These are phyloP conservation scores for Erysimum cheiri DNA, from an alignment of 441 rosid species.

Conservation along the genomic window DNA sequence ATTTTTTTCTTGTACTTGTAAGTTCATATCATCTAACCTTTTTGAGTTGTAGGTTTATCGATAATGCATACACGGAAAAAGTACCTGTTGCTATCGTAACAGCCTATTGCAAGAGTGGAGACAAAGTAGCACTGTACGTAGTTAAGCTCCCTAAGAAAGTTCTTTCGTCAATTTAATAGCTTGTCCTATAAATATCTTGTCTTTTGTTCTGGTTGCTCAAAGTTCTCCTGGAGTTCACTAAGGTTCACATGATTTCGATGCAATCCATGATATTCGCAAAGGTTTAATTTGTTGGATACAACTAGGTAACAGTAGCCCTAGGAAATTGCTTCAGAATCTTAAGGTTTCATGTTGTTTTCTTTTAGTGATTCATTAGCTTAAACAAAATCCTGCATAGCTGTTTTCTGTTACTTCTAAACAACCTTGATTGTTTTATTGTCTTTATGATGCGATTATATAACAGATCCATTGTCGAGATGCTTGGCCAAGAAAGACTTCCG, in stretches of 20 bases:
- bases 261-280: constrained; percentile 6
- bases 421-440: constrained; percentile 26
- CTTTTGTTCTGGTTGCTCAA: constrained; percentile 12
- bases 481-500: constrained; percentile 70
- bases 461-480: constrained; percentile 82
- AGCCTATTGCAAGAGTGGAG: constrained; percentile 74
- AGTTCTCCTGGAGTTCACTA: neutral
- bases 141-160: neutral
- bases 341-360: constrained; percentile 2
- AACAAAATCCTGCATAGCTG: neutral
- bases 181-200: neutral
- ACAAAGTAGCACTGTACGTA: constrained; percentile 70
- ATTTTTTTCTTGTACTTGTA: neutral
- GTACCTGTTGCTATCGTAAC: constrained; percentile 67
- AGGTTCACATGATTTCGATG: neutral
- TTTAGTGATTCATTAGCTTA: constrained; percentile 3
- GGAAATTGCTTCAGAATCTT: neutral
- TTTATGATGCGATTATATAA: no score
- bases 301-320: neutral
- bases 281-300: constrained; percentile 5
- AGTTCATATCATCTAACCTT: constrained; percentile 12
- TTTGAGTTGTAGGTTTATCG: constrained; percentile 68
- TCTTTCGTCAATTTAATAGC: neutral
- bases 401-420: constrained; percentile 2
- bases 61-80: constrained; percentile 61